A percentile compares a stretch with the other conserved stretches of the same genome.
phyloP scores from a whole-genome alignment of 2,329 filamentous ascomycete species.

The Nemania sp. region DNA sequence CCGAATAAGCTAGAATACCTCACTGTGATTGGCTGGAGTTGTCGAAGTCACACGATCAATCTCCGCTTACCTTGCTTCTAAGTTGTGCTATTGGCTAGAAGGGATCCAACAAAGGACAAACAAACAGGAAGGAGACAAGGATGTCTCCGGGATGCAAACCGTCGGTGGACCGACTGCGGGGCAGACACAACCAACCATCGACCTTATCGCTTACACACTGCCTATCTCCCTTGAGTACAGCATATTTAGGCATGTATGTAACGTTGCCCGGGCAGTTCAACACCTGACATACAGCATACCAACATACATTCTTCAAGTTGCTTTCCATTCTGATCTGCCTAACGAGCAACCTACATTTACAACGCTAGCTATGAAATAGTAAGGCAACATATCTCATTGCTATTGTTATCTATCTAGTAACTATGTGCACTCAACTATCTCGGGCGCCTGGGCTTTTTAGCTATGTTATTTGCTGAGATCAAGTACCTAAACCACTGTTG shows the following conservation, averaged over 20 bases:
- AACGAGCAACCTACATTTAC: background rate
- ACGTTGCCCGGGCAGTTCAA: conserved; percentile 43
- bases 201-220: background rate
- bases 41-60: conserved; percentile 37
- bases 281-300: conserved; percentile 9
- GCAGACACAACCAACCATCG: conserved; percentile 12
- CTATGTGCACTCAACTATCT: conserved; percentile 9
- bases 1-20: conserved; percentile 43
- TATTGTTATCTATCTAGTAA: background rate
- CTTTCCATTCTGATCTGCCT: background rate
- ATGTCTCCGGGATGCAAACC: conserved; percentile 1
- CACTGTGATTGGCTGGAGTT: conserved; percentile 41
- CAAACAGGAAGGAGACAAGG: conserved; percentile 41
- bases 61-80: conserved; percentile 19
- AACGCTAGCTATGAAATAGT: background rate
- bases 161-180: conserved; percentile 30
- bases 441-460: background rate
- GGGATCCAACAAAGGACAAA: conserved; percentile 29
- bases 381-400: background rate
- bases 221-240: conserved; percentile 14
- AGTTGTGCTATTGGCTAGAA: conserved; percentile 38
- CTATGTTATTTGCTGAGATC: background rate
- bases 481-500: background rate
- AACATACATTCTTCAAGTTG: background rate
- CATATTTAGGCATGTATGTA: conserved; percentile 40